Evolutionary conservation across 768 basidiomycete genomes (phyloP).

Genomic region (Gymnopilus junonius): DNA sequence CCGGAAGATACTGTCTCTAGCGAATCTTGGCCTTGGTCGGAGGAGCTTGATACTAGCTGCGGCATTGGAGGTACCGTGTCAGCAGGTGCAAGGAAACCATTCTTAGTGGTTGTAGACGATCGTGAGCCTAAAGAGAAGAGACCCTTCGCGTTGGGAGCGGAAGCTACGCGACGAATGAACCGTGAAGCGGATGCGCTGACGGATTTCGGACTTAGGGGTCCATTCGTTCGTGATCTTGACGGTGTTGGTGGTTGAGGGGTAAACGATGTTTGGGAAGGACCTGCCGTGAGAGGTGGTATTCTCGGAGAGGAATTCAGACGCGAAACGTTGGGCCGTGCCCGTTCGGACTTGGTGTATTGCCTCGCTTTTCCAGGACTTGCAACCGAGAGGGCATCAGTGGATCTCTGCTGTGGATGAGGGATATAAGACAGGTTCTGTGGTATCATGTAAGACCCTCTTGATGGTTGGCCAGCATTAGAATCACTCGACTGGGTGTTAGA

Average conservation of each 20-base stretch:
- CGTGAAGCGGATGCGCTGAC: conserved; percentile 80
- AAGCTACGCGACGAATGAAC: conserved; percentile 94
- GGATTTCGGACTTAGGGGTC: conserved; percentile 67
- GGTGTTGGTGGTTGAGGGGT: conserved; percentile 14
- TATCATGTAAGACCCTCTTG: conserved; percentile 30
- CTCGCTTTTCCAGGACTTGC: conserved; percentile 35
- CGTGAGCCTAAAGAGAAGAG: conserved; percentile 72
- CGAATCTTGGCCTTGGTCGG: conserved; percentile 69
- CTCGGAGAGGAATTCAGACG: conserved; percentile 28
- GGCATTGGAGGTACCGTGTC: conserved; percentile 63
- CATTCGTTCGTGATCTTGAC: conserved; percentile 49
- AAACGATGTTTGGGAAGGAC: conserved; percentile 51
- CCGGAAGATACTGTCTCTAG: conserved; percentile 80
- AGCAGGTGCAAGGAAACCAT: conserved; percentile 77
- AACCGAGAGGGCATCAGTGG: conserved; percentile 44
- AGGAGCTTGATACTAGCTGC: conserved; percentile 47
- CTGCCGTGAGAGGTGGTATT: conserved; percentile 44
- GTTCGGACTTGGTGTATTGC: conserved; percentile 51
- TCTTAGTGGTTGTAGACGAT: conserved; percentile 63
- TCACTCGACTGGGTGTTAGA: conserved; percentile 79
- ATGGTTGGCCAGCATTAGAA: conserved; percentile 48
- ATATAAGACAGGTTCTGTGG: conserved; percentile 34
- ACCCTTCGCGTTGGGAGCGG: conserved; percentile 95
- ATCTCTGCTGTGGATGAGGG: conserved; percentile 37
- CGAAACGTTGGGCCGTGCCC: conserved; percentile 22